Conservation (phyloP, 192 early-diverging fungal species). For the Coemansia sp. region DNA sequence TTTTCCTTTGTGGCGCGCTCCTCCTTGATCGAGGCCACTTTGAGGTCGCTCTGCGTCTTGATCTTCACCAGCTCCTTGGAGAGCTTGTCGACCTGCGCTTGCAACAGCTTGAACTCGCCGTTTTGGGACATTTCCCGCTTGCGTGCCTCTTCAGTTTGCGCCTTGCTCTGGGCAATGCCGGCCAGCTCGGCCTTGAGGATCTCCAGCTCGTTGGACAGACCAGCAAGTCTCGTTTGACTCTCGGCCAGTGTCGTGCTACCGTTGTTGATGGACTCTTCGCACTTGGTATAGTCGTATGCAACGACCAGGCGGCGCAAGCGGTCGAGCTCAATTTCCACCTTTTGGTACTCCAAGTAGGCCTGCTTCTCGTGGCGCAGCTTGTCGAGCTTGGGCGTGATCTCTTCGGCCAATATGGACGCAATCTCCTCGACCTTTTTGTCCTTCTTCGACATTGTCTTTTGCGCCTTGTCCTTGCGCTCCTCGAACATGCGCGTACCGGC, state of each 20-base stretch:
- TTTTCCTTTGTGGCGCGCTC: slow-evolving; percentile 57
- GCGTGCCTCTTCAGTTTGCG: slow-evolving; percentile 50
- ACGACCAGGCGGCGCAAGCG: slow-evolving; percentile 74
- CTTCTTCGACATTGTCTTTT: slow-evolving; percentile 92
- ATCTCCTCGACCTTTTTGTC: slow-evolving; percentile 95
- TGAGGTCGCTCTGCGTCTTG: slow-evolving; percentile 82
- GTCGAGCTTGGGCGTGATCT: slow-evolving; percentile 92
- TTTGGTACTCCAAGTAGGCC: slow-evolving; percentile 89
- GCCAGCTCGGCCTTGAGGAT: slow-evolving; percentile 63
- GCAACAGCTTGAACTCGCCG: slow-evolving; percentile 68
- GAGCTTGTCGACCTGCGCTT: slow-evolving; percentile 69
- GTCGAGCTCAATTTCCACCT: slow-evolving; percentile 88
- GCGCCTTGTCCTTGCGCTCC: slow-evolving; percentile 93
- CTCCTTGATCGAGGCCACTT: slow-evolving; percentile 71
- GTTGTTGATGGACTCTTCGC: slow-evolving; percentile 61
- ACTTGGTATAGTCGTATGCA: slow-evolving; percentile 78
- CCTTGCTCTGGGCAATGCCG: slow-evolving; percentile 62
- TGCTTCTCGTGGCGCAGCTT: slow-evolving; percentile 83
- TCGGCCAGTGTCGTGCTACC: slow-evolving; percentile 30
- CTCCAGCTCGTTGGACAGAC: slow-evolving; percentile 43
- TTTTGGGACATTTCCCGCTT: slow-evolving; percentile 59
- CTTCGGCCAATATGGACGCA: slow-evolving; percentile 73
- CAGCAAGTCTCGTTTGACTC: slow-evolving; percentile 36
- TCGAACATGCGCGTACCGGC: slow-evolving; percentile 99
- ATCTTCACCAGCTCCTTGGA: slow-evolving; percentile 80